Evolutionary conservation across 352 stramenopile genomes (phyloP).

Genomic region (Ophiocytium majus): DNA sequence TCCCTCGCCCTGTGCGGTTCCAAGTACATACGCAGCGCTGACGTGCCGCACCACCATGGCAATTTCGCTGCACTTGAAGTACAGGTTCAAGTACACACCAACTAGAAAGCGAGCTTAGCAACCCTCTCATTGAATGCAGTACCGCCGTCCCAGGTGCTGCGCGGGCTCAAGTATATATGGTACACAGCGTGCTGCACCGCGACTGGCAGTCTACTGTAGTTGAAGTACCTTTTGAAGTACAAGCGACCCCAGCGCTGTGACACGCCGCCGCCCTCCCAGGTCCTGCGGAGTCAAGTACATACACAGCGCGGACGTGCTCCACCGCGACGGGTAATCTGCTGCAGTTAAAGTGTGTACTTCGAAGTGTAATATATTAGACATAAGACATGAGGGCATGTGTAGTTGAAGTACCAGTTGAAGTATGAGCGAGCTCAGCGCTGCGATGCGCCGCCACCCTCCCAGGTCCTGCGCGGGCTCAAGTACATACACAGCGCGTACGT

Average conservation of each 20-base stretch:
- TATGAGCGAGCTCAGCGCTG: neutral
- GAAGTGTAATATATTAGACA: too few species aligned
- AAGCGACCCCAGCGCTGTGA: neutral
- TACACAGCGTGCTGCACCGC: constrained; percentile 90
- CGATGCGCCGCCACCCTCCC: too few species aligned
- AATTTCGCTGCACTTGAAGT: too few species aligned
- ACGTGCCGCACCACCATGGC: constrained; percentile 91
- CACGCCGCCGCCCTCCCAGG: too few species aligned
- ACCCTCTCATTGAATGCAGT: neutral
- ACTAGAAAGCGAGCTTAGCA: neutral
- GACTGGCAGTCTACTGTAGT: too few species aligned
- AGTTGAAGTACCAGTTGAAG: too few species aligned
- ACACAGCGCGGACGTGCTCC: constrained; percentile 88
- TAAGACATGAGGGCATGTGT: too few species aligned
- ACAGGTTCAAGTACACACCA: too few species aligned
- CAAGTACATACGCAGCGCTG: constrained; percentile 89
- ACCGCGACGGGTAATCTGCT: too few species aligned
- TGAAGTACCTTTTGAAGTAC: too few species aligned
- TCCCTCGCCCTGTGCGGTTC: constrained; percentile 84
- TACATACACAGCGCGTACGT: constrained; percentile 91
- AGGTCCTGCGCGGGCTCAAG: constrained; percentile 84
- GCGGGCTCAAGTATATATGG: constrained; percentile 93
- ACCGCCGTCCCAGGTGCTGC: constrained; percentile 69
- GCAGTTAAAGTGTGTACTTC: too few species aligned
- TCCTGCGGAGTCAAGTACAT: constrained; percentile 89